Evolutionary conservation across 2,329 filamentous ascomycete species (phyloP), one percentile per base, ranked within the genome.

Genomic region (Aspergillus sp.): DNA sequence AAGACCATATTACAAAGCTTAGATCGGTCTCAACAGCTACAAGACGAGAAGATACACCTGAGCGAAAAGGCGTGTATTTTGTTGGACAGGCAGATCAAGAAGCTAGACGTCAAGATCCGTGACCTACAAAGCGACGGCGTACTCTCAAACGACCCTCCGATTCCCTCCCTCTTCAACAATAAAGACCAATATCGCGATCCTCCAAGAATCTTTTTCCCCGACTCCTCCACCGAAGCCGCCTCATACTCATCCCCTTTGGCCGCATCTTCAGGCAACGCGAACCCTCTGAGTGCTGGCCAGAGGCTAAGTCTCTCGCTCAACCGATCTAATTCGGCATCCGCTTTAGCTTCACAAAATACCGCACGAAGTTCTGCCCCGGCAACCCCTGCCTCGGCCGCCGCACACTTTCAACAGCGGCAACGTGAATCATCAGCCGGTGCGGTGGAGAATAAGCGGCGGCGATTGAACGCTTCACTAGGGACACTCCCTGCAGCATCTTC

Each of bases 81-180:
- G 68, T 79, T 89, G 22, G 87, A 89, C 66, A 83, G 87, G 0
- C 85, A 89, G 63, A 82, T 89, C 65, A 89, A 87, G 73, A 82
- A 83, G 59, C 76, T 89, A 6, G 87, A 89, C 63, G 76, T 87
- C 65, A 87, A 87, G 66, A 82, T 89, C 59, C 81, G 84, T 48
- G 84, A 87, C 63, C 71, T 89, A 45, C 81, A 84, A 57, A 84
- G 80, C 54, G 84, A 87, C 49, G 87, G 86, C 49, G 80, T 87
- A 34, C 82, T 89, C 64, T 80, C 84, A 5, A 80, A 82, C 41
- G 87, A 89, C 61, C 84, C 85, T 53, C 80, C 82, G 41, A 79
- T 89, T 51, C 87, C 87, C 3, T 88, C 85, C 45, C 76, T 89
- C 25, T 79, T 89, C 65, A 81, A 82, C 61, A 79, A 77, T 45